Conservation (phyloP, 768 basidiomycete species). For the Punctularia strigosozonata region DNA sequence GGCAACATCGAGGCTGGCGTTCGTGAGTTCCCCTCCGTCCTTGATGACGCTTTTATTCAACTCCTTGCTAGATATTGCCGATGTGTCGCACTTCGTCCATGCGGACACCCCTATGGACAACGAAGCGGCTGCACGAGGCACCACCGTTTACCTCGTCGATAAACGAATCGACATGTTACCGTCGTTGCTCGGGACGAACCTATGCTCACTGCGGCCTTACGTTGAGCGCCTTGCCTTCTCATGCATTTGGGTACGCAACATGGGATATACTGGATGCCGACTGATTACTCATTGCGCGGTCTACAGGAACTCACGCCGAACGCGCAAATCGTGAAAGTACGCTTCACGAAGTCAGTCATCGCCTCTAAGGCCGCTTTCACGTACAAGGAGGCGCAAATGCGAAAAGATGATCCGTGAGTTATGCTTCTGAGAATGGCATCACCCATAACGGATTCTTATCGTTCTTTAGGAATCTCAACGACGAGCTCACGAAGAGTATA, state of each 20-base stretch:
- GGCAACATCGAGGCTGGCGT: constrained; percentile 97
- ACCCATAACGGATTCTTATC: constrained; percentile 1
- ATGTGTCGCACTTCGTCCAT: constrained; percentile 93
- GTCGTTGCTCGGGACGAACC: constrained; percentile 82
- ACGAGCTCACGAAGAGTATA: constrained; percentile 76
- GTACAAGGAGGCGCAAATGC: constrained; percentile 89
- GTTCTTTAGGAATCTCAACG: constrained; percentile 48
- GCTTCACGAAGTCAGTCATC: constrained; percentile 95
- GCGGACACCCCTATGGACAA: constrained; percentile 92
- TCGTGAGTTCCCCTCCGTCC: constrained; percentile 49
- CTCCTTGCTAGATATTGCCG: constrained; percentile 72
- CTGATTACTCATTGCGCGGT: not conserved
- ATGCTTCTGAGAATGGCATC: too few species aligned
- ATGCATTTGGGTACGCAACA: constrained; percentile 71
- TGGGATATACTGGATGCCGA: not conserved
- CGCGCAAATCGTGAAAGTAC: constrained; percentile 80
- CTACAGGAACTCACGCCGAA: constrained; percentile 77
- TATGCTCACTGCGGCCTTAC: constrained; percentile 85
- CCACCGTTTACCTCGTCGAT: constrained; percentile 96
- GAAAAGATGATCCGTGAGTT: constrained; percentile 87
- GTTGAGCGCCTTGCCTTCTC: constrained; percentile 95
- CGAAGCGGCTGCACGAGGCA: constrained; percentile 92
- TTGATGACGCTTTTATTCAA: constrained; percentile 1
- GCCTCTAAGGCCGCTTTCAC: constrained; percentile 94
- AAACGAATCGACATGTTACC: constrained; percentile 99